A percentile compares a stretch with the other conserved stretches of the same genome.
phyloP scores from a whole-genome alignment of 1,139 yeast species.

The Wickerhamomyces sp. region DNA sequence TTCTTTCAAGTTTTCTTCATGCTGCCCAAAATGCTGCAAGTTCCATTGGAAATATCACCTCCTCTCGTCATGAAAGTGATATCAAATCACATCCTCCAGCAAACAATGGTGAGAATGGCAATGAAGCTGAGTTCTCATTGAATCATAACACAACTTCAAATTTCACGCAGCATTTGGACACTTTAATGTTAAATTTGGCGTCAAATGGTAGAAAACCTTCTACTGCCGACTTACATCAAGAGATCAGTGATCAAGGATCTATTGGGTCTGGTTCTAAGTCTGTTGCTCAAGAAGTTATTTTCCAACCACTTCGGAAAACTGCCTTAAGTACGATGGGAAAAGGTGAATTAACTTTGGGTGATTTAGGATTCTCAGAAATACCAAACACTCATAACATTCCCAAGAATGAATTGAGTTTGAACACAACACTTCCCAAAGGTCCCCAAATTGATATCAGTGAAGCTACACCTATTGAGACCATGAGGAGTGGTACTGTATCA shows the following conservation, averaged over 20 bases:
- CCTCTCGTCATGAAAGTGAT: slow-evolving; percentile 8
- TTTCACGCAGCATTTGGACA: slow-evolving; percentile 32
- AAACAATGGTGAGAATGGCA: slow-evolving; percentile 8
- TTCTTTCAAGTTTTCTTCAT: slow-evolving; percentile 28
- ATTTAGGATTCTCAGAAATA: slow-evolving; percentile 44
- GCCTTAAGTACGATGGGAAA: slow-evolving; percentile 63
- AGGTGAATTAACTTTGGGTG: slow-evolving; percentile 63
- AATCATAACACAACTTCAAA: slow-evolving; percentile 14
- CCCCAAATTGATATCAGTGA: background rate
- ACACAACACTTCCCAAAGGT: background rate
- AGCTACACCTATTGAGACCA: background rate
- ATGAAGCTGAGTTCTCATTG: slow-evolving; percentile 8
- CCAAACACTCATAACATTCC: slow-evolving; percentile 2
- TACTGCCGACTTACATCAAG: slow-evolving; percentile 4
- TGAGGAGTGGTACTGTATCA: background rate
- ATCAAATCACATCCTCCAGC: slow-evolving; percentile 23
- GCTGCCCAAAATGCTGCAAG: slow-evolving; percentile 34
- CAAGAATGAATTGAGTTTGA: background rate
- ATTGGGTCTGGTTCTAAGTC: slow-evolving; percentile 4
- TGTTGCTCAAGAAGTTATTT: slow-evolving; percentile 34
- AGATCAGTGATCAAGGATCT: slow-evolving; percentile 4
- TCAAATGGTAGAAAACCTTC: slow-evolving; percentile 2
- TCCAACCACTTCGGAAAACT: slow-evolving; percentile 53
- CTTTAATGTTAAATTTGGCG: slow-evolving; percentile 21
- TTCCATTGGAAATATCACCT: slow-evolving; percentile 20